Evolutionary conservation across 176 grass and related monocot species (phyloP).

Genomic region (Rhipidocladum racemiflorum): DNA sequence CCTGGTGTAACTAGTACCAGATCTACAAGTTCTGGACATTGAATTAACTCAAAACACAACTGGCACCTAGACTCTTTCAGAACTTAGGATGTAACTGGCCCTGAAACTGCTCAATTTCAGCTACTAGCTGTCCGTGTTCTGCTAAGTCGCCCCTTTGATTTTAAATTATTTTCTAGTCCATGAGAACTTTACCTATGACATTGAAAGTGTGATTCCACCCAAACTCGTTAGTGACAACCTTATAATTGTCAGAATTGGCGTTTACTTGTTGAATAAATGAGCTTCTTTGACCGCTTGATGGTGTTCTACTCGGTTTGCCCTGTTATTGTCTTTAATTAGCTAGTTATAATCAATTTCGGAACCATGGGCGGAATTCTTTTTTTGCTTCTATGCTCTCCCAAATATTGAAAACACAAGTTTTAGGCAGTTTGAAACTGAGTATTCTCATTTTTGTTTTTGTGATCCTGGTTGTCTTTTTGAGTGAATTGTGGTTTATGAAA

Average conservation of each 20-base stretch:
- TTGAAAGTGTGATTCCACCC: background rate
- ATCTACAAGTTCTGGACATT: background rate
- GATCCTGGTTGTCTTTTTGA: background rate
- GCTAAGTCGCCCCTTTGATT: background rate
- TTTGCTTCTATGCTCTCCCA: background rate
- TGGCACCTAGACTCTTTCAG: background rate
- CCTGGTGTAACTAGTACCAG: background rate
- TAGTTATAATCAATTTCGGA: slow-evolving; percentile 17
- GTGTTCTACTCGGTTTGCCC: background rate
- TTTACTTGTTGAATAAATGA: slow-evolving; percentile 16
- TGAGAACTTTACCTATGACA: background rate
- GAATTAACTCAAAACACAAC: background rate
- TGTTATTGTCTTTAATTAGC: slow-evolving; percentile 15
- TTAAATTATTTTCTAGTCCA: background rate
- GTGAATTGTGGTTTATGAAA: background rate
- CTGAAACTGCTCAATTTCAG: background rate
- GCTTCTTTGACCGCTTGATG: background rate
- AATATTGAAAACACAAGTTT: background rate
- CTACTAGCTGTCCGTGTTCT: background rate
- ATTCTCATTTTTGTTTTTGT: background rate
- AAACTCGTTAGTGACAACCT: background rate
- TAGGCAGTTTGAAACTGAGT: background rate
- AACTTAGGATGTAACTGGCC: background rate
- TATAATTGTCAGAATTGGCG: background rate
- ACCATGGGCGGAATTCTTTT: background rate